These are phyloP conservation scores for Nakazawaea peltata DNA, from an alignment of 805 yeast genomes.

Conservation along the genomic window DNA sequence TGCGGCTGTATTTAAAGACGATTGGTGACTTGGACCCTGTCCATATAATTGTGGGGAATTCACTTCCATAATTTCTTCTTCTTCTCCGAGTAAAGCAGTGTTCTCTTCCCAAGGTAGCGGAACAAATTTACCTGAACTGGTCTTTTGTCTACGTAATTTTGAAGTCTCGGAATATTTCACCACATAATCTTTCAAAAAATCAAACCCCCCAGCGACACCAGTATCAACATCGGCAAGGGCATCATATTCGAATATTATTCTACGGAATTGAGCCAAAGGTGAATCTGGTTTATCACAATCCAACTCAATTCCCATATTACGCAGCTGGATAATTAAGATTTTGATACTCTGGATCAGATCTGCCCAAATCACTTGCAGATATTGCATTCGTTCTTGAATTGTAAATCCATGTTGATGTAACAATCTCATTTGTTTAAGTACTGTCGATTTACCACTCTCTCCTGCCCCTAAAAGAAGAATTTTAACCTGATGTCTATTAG, in stretches of 20 bases:
- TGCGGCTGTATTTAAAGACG: background rate
- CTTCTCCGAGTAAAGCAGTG: constrained; percentile 10
- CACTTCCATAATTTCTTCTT: constrained; percentile 9
- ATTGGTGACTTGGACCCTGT: constrained; percentile 2
- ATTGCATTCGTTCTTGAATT: constrained; percentile 69
- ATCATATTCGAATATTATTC: constrained; percentile 45
- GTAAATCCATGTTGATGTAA: constrained; percentile 83
- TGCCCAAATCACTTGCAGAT: constrained; percentile 85
- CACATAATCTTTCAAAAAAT: constrained; percentile 57
- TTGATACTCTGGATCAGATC: constrained; percentile 85
- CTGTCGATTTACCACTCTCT: constrained; percentile 91
- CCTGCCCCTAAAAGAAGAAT: constrained; percentile 87
- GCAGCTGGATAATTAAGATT: constrained; percentile 65
- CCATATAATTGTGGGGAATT: constrained; percentile 9
- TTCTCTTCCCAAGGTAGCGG: constrained; percentile 19
- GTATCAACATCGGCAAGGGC: constrained; percentile 59
- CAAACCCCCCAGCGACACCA: constrained; percentile 55
- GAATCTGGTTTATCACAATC: constrained; percentile 54
- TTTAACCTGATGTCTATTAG: constrained; percentile 54
- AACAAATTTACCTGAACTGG: constrained; percentile 45
- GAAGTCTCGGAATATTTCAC: constrained; percentile 50
- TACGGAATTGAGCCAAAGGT: constrained; percentile 37
- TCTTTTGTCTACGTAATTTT: constrained; percentile 39
- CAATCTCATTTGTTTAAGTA: constrained; percentile 78
- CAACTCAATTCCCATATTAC: constrained; percentile 52